Base-by-base conservation (phyloP, 148 eudicot genomes). In the Spergularia bocconei region DNA sequence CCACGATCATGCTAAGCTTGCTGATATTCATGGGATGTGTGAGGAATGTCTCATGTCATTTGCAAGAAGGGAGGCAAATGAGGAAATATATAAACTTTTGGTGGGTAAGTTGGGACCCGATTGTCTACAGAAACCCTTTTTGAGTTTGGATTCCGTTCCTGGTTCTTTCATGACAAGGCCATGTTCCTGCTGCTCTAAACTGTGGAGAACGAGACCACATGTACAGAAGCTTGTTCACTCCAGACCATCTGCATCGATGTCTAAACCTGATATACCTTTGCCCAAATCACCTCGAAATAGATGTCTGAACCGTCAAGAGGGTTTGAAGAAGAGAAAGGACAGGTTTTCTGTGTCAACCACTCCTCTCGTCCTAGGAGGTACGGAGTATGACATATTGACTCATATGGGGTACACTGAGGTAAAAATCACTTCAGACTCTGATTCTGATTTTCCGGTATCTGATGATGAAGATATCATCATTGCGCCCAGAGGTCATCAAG, bases 171-270 rank as follows among this genome's bases (percentile, higher is more conserved):
- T 76, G 20, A 79, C 79, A 29, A 83, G 78, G 84, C 59, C 68
- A 0, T 92, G 97, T 72, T 85, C 89, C 3, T 92, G 95, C 76
- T 90, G 93, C 73, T 79, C 74, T 20, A 89, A 85, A 74, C 72
- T 76, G 20, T 86, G 90, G 88, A 82, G 82, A 76, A 75, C 82
- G 39, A 87, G 83, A 71, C 77, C 91, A 72, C 81, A 69, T 61
- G 77, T 86, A 74, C 90, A 88, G 29, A 84, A 85, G 80, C 62
- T 85, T 71, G 77, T 83, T 52, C 86, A 81, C 63, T 71, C 83
- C 29, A 77, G 63, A 55, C 79, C 88, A 19, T 70, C 77, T 63
- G 77, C 84, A 47, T 68, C 80, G 50, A 82, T 76, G 71, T 58
- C 84, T 39, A 92, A 83, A 82, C 83, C 89, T 11, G 84, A 86